Evolutionary conservation across 768 basidiomycete genomes (phyloP).

Genomic region (Mycena rosella): DNA sequence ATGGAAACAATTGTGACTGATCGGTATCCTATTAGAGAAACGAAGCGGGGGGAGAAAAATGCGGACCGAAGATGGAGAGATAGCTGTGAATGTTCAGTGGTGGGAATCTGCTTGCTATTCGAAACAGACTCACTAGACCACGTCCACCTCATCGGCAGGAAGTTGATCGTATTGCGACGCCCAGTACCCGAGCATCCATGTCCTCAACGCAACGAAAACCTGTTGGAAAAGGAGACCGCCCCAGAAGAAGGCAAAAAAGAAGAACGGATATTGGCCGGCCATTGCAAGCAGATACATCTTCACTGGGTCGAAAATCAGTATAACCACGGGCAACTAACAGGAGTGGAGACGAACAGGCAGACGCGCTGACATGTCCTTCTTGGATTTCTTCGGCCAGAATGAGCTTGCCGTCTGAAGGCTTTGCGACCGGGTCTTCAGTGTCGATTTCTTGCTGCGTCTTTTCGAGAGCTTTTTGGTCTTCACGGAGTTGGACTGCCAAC

Average conservation of each 20-base stretch:
- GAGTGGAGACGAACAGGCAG: conserved; percentile 18
- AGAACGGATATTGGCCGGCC: conserved; percentile 23
- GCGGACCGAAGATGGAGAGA: conserved; percentile 23
- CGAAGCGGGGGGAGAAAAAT: background rate
- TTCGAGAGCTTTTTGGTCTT: conserved; percentile 47
- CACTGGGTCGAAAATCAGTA: conserved; percentile 11
- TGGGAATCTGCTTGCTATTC: background rate
- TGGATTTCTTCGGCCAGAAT: conserved; percentile 71
- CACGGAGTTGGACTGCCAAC: conserved; percentile 50
- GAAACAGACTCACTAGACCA: conserved; percentile 14
- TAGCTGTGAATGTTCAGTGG: background rate
- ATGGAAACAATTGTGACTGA: conserved; percentile 42
- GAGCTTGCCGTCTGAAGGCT: conserved; percentile 62
- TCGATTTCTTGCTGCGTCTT: conserved; percentile 42
- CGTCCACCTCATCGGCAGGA: conserved; percentile 23
- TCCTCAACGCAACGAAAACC: conserved; percentile 5
- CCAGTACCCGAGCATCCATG: conserved; percentile 36
- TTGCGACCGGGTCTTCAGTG: conserved; percentile 24
- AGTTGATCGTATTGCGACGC: conserved; percentile 27
- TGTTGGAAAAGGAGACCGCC: conserved; percentile 21
- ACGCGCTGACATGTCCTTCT: conserved; percentile 65
- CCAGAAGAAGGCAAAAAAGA: conserved; percentile 28
- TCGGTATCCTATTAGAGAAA: background rate
- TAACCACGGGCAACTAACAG: background rate
- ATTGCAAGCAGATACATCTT: conserved; percentile 30